Conservation (phyloP, 1,139 yeast species). For the Maudiozyma humilis region DNA sequence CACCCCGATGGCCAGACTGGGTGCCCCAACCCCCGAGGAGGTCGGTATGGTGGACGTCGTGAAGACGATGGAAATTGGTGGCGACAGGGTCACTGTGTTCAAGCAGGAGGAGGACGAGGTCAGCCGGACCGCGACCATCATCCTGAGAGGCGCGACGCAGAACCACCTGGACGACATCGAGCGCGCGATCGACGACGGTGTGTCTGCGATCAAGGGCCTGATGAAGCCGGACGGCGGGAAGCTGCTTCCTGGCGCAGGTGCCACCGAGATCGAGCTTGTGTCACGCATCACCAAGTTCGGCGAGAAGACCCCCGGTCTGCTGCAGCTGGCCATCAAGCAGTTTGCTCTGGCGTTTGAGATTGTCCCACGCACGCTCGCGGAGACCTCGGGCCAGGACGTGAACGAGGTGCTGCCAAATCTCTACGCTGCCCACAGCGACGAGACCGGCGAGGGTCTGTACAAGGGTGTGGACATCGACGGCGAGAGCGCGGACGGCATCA, state of each 20-base stretch:
- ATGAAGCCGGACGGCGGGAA: slow-evolving; percentile 60
- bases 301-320: slow-evolving; percentile 85
- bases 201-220: slow-evolving; percentile 81
- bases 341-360: slow-evolving; percentile 94
- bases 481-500: slow-evolving; percentile 54
- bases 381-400: slow-evolving; percentile 88
- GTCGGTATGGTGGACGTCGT: slow-evolving; percentile 82
- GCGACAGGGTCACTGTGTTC: slow-evolving; percentile 92
- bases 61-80: slow-evolving; percentile 91
- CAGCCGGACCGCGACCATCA: slow-evolving; percentile 83
- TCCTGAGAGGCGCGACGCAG: slow-evolving; percentile 96
- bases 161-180: slow-evolving; percentile 88
- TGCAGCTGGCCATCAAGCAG: slow-evolving; percentile 88
- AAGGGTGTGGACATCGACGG: slow-evolving; percentile 71
- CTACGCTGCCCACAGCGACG: slow-evolving; percentile 68
- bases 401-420: slow-evolving; percentile 80
- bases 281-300: slow-evolving; percentile 74
- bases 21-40: slow-evolving; percentile 94
- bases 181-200: slow-evolving; percentile 96
- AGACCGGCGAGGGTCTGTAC: slow-evolving; percentile 34
- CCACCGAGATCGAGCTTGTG: slow-evolving; percentile 86
- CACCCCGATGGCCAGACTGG: slow-evolving; percentile 87
- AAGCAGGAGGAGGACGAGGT: slow-evolving; percentile 58
- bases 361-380: slow-evolving; percentile 85
- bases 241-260: slow-evolving; percentile 93